Conservation (phyloP, 441 rosid genomes). For the Adansonia madagascariensis region DNA sequence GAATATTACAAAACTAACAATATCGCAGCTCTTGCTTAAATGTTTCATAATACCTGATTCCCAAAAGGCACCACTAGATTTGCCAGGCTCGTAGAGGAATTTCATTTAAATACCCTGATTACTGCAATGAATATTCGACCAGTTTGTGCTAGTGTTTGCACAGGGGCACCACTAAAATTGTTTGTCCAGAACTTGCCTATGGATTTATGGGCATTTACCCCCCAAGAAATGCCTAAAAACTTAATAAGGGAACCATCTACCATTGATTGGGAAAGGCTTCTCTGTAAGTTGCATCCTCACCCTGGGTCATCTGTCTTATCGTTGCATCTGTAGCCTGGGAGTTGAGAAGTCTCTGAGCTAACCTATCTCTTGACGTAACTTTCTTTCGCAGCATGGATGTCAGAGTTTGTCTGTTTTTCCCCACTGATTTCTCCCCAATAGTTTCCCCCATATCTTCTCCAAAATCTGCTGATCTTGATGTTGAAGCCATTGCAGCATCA, state of each 20-base stretch:
- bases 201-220: slow-evolving; percentile 8
- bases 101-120: background rate
- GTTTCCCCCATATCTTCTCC: slow-evolving; percentile 44
- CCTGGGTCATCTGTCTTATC: slow-evolving; percentile 49
- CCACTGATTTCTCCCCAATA: slow-evolving; percentile 36
- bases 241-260: slow-evolving; percentile 40
- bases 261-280: slow-evolving; percentile 89
- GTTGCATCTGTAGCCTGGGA: slow-evolving; percentile 52
- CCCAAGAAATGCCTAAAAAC: background rate
- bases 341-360: slow-evolving; percentile 59
- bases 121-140: background rate
- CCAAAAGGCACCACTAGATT: background rate
- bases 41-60: background rate
- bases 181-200: background rate
- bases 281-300: slow-evolving; percentile 61
- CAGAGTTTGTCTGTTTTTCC: slow-evolving; percentile 58
- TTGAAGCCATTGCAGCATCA: slow-evolving; percentile 80
- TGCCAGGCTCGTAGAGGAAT: background rate
- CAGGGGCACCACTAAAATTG: background rate
- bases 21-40: background rate
- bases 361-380: slow-evolving; percentile 67
- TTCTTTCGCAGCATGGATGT: slow-evolving; percentile 65
- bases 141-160: background rate
- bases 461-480: slow-evolving; percentile 57
- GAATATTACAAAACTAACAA: slow-evolving; percentile 14